phyloP scores from a whole-genome alignment of 208 protist genomes.

The Trypanosomatidae sp. region DNA sequence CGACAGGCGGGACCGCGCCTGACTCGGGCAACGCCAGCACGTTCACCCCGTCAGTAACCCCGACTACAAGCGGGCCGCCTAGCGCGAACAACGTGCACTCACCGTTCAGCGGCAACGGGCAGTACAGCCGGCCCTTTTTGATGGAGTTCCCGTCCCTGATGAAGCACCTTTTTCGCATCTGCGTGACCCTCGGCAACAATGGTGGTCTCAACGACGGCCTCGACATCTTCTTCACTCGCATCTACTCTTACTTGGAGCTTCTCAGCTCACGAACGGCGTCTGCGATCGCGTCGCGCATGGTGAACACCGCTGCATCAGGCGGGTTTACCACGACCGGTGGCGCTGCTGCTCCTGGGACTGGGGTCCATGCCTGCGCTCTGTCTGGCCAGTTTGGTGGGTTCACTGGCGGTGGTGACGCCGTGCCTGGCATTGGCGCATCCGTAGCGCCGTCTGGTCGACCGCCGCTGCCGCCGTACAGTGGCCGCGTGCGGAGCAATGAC shows the following conservation, averaged over 20 bases:
- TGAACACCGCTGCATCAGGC: conserved; percentile 18
- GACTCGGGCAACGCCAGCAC: not conserved
- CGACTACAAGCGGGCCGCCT: not conserved
- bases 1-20: not conserved
- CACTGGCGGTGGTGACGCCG: not conserved
- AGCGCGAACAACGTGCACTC: conserved; percentile 24
- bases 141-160: conserved; percentile 78
- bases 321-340: not conserved
- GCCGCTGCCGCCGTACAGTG: conserved; percentile 15
- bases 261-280: conserved; percentile 50
- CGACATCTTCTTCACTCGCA: conserved; percentile 74
- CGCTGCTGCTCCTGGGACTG: not conserved
- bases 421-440: not conserved
- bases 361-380: not conserved
- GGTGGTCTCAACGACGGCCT: conserved; percentile 67
- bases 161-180: conserved; percentile 56
- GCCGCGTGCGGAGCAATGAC: conserved; percentile 12
- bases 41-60: not conserved
- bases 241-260: conserved; percentile 60
- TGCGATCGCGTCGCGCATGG: conserved; percentile 26
- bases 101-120: conserved; percentile 50
- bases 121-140: conserved; percentile 72
- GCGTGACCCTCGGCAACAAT: conserved; percentile 37
- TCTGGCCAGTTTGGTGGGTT: not conserved
- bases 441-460: conserved; percentile 1